phyloP scores from a whole-genome alignment of 805 yeast species.

The Hanseniaspora singularis region DNA sequence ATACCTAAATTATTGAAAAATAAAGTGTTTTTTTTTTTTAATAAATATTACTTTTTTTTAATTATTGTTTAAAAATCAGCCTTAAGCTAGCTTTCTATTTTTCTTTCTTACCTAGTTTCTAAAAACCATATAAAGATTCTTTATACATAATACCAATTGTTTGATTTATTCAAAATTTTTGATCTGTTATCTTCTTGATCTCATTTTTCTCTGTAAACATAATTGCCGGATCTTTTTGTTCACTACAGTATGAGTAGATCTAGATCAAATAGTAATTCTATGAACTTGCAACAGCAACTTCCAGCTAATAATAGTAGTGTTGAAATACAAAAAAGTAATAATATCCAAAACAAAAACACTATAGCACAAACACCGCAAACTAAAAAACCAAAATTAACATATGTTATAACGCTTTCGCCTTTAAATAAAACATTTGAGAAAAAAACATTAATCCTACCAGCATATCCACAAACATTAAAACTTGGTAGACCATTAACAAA shows the following conservation, averaged over 20 bases:
- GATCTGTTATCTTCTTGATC: too few relatives aligned
- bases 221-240: too few relatives aligned
- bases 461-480: constrained; percentile 68
- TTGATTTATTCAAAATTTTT: too few relatives aligned
- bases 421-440: constrained; percentile 72
- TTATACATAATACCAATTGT: too few relatives aligned
- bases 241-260: constrained; percentile 1
- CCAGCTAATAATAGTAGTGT: too few relatives aligned
- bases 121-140: too few relatives aligned
- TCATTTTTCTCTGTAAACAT: neutral
- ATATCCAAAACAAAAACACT: neutral
- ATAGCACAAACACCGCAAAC: constrained; percentile 5
- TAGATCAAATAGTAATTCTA: constrained; percentile 13
- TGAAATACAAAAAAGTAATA: constrained; percentile 6
- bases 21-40: too few relatives aligned
- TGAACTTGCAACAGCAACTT: neutral
- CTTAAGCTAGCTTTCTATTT: too few relatives aligned
- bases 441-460: constrained; percentile 69
- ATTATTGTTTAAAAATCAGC: too few relatives aligned
- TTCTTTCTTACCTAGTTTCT: too few relatives aligned
- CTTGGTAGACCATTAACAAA: constrained; percentile 74
- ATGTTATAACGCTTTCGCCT: constrained; percentile 60
- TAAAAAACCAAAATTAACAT: constrained; percentile 31
- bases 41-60: too few relatives aligned
- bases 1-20: too few relatives aligned